A percentile compares a stretch with the other conserved stretches of the same genome.
Evolutionary conservation across 345 rosid genomes (phyloP).

Genomic region (Sisymbrium irio): DNA sequence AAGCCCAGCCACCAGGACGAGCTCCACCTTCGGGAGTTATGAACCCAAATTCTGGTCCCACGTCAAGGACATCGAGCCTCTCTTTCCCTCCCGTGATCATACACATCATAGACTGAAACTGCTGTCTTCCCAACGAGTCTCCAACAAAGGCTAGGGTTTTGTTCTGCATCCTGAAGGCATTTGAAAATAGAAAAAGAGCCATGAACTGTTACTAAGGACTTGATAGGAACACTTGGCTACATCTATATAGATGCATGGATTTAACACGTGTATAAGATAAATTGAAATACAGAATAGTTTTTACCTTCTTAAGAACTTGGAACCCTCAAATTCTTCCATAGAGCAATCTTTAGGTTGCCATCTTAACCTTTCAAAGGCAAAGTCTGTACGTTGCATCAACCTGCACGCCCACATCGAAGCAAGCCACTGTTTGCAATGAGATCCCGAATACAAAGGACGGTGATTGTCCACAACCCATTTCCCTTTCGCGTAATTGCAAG

Average conservation of each 20-base stretch:
- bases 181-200: constrained; percentile 13
- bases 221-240: constrained; percentile 7
- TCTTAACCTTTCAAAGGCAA: constrained; percentile 65
- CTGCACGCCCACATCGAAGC: constrained; percentile 95
- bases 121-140: constrained; percentile 84
- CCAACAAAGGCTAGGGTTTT: constrained; percentile 86
- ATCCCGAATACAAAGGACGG: constrained; percentile 77
- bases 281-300: neutral
- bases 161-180: constrained; percentile 54
- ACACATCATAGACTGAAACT: constrained; percentile 82
- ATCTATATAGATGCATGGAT: neutral
- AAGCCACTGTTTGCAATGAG: constrained; percentile 82
- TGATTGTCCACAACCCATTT: constrained; percentile 83
- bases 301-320: constrained; percentile 76
- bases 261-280: constrained; percentile 7
- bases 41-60: constrained; percentile 60
- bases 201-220: constrained; percentile 21
- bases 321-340: constrained; percentile 71
- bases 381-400: constrained; percentile 81
- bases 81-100: constrained; percentile 66
- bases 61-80: constrained; percentile 49
- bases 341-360: constrained; percentile 90
- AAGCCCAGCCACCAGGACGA: constrained; percentile 83
- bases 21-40: constrained; percentile 44
- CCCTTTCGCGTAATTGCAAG: constrained; percentile 80